These are phyloP conservation scores for Boletus patriciae DNA, from an alignment of 768 basidiomycete species.

Conservation along the genomic window DNA sequence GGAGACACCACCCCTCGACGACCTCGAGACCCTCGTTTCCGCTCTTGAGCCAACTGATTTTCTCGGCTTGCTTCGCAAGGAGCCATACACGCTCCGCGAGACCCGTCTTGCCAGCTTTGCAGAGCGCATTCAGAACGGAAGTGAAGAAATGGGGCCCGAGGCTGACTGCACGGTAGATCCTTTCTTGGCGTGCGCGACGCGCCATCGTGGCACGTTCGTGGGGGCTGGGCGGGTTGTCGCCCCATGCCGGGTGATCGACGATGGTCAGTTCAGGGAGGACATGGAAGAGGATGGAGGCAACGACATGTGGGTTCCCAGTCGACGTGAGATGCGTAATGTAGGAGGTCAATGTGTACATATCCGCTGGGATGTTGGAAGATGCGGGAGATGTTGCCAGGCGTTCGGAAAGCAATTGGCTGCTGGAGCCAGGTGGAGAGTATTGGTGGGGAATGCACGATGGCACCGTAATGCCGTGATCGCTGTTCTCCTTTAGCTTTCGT, in stretches of 20 bases:
- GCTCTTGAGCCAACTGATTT: conserved; percentile 45
- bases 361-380: conserved; percentile 28
- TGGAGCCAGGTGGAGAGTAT: not conserved
- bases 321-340: conserved; percentile 54
- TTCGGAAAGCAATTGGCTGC: conserved; percentile 7
- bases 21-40: conserved; percentile 23
- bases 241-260: conserved; percentile 42
- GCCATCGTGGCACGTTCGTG: conserved; percentile 29
- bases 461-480: conserved; percentile 26
- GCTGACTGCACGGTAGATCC: conserved; percentile 42
- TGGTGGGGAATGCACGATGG: not conserved
- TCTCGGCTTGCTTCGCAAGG: conserved; percentile 59
- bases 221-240: conserved; percentile 23
- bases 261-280: conserved; percentile 55
- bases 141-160: conserved; percentile 65
- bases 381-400: conserved; percentile 16
- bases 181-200: conserved; percentile 28
- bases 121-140: conserved; percentile 57
- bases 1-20: conserved; percentile 59
- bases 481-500: conserved; percentile 22
- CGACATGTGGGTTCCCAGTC: conserved; percentile 45
- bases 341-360: conserved; percentile 50
- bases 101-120: conserved; percentile 52
- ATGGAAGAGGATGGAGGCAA: conserved; percentile 48
- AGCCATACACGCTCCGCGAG: conserved; percentile 65